Evolutionary conservation across 331 rosid species (phyloP).

Genomic region (Quercus tomentella): DNA sequence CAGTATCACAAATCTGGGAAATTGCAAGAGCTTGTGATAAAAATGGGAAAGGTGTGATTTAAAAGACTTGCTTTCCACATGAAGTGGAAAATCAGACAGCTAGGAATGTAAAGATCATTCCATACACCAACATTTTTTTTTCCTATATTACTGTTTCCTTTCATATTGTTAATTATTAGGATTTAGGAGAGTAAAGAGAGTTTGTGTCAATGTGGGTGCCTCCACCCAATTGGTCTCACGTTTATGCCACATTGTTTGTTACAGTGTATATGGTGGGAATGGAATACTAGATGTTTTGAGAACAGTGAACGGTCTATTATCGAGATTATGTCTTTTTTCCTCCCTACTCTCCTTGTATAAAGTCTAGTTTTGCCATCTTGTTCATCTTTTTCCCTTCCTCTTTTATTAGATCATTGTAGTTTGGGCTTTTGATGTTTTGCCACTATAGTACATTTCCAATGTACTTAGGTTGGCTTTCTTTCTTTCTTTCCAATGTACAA

Average conservation of each 20-base stretch:
- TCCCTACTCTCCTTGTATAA: too few relatives aligned
- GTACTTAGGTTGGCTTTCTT: too few relatives aligned
- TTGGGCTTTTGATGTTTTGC: too few relatives aligned
- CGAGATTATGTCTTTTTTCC: too few relatives aligned
- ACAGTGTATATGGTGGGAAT: too few relatives aligned
- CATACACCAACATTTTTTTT: neutral
- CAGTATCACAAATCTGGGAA: neutral
- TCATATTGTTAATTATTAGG: neutral
- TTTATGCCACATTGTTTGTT: neutral
- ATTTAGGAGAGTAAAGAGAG: neutral
- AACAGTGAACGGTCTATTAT: neutral
- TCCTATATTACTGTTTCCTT: neutral
- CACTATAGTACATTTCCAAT: too few relatives aligned
- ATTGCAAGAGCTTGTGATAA: neutral
- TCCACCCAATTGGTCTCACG: neutral
- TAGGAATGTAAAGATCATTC: neutral
- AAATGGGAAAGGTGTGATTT: neutral
- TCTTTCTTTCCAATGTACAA: too few relatives aligned
- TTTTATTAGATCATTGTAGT: too few relatives aligned
- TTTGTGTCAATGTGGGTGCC: neutral
- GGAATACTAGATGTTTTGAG: too few relatives aligned
- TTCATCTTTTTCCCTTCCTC: too few relatives aligned
- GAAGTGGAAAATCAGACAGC: neutral
- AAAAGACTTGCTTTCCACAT: neutral
- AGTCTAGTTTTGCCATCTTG: too few relatives aligned